Evolutionary conservation across 305 asterid species (phyloP).

Genomic region (Andrographis paniculata): DNA sequence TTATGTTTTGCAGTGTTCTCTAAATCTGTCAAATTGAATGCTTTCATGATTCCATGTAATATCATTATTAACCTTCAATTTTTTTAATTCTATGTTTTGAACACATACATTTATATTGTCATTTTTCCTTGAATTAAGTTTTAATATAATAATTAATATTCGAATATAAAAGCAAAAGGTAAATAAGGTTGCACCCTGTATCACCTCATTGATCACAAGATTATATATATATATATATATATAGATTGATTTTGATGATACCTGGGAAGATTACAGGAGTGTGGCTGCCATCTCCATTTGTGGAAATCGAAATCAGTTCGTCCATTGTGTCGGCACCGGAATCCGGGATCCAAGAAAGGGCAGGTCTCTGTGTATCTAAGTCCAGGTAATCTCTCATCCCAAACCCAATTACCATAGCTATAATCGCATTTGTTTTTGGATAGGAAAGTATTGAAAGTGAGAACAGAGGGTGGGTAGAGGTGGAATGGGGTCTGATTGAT

Average conservation of each 20-base stretch:
- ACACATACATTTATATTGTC: too few species aligned
- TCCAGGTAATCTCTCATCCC: conserved; percentile 40
- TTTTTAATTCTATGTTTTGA: too few species aligned
- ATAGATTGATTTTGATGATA: conserved; percentile 5
- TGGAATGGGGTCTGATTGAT: conserved; percentile 20
- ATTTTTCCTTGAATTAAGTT: too few species aligned
- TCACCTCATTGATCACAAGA: too few species aligned
- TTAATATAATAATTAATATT: too few species aligned
- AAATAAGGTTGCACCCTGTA: too few species aligned
- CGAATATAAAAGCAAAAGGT: too few species aligned
- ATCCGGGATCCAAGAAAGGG: conserved; percentile 83
- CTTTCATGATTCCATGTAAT: too few species aligned
- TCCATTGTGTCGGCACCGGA: conserved; percentile 61
- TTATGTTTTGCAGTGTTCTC: too few species aligned
- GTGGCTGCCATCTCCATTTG: conserved; percentile 89
- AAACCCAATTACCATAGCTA: conserved; percentile 62
- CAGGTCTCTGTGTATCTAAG: conserved; percentile 51
- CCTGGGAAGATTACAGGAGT: conserved; percentile 69
- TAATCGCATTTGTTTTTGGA: conserved; percentile 38
- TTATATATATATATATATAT: too few species aligned
- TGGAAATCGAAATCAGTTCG: conserved; percentile 42
- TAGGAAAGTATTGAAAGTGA: conserved; percentile 21
- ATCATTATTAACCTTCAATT: too few species aligned
- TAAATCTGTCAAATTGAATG: too few species aligned
- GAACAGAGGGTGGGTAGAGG: conserved; percentile 26